A percentile compares a stretch with the other conserved stretches of the same genome.
phyloP scores from a whole-genome alignment of 768 basidiomycete genomes.

The Collybiopsis luxurians region DNA sequence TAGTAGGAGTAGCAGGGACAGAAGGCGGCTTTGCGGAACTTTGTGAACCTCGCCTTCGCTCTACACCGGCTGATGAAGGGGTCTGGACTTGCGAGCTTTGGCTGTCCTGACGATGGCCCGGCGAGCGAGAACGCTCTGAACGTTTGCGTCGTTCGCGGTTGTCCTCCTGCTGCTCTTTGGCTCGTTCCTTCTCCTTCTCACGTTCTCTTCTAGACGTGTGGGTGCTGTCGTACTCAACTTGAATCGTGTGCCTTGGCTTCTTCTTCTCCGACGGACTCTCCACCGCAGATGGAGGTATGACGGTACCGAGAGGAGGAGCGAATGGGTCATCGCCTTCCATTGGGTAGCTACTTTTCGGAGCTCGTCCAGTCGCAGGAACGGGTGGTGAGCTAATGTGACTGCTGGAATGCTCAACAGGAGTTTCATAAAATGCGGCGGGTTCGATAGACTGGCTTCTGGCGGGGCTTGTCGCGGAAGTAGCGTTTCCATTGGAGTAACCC shows the following conservation, averaged over 20 bases:
- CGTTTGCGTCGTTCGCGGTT: conserved; percentile 21
- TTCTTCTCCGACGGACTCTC: conserved; percentile 45
- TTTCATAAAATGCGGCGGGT: conserved; percentile 39
- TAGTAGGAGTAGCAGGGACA: conserved; percentile 13
- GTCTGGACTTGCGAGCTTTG: conserved; percentile 3
- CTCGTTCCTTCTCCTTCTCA: conserved; percentile 14
- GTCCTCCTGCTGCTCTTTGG: conserved; percentile 27
- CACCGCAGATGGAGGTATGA: conserved; percentile 17
- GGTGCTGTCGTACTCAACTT: conserved; percentile 80
- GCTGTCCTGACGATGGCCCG: conserved; percentile 3
- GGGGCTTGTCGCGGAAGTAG: conserved; percentile 33
- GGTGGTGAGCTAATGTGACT: conserved; percentile 27
- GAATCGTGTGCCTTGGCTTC: conserved; percentile 77
- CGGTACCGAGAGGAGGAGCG: conserved; percentile 39
- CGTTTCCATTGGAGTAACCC: conserved; percentile 28
- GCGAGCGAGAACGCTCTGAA: conserved; percentile 11
- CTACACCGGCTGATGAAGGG: conserved; percentile 7
- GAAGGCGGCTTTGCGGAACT: conserved; percentile 32
- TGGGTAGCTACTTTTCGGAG: conserved; percentile 31
- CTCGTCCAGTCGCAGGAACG: conserved; percentile 15
- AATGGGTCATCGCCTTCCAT: conserved; percentile 74
- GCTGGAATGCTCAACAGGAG: conserved; percentile 20
- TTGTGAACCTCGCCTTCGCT: conserved; percentile 31
- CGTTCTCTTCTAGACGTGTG: conserved; percentile 32
- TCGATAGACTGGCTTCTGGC: conserved; percentile 61